Evolutionary conservation across 106 monocot species (phyloP).

Genomic region (Cymbidium sinense): DNA sequence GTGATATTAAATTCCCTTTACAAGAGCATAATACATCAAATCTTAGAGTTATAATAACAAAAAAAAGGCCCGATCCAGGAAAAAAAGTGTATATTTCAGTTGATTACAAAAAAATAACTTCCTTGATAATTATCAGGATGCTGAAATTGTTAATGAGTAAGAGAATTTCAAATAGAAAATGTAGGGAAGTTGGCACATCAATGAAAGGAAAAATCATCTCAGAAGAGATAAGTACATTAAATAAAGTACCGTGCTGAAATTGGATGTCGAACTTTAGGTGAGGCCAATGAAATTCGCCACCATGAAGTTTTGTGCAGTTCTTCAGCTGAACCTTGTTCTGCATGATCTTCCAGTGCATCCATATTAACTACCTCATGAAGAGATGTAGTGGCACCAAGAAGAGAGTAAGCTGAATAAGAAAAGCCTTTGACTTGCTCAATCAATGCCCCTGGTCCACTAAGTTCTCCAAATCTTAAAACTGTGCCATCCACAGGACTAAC

Average conservation of each 20-base stretch:
- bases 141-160: no score
- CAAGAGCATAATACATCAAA: neutral
- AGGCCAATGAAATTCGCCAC: constrained; percentile 75
- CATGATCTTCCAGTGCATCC: constrained; percentile 18
- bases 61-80: neutral
- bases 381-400: constrained; percentile 66
- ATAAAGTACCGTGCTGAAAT: constrained; percentile 12
- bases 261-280: constrained; percentile 54
- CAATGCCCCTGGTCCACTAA: constrained; percentile 59
- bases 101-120: neutral
- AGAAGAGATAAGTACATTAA: neutral
- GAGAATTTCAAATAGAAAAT: no score
- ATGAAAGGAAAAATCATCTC: neutral
- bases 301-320: constrained; percentile 47
- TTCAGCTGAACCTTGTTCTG: constrained; percentile 25
- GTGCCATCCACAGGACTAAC: constrained; percentile 92
- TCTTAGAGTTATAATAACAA: neutral
- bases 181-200: no score
- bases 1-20: neutral
- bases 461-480: constrained; percentile 61
- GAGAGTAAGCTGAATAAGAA: constrained; percentile 86
- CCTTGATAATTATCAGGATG: no score
- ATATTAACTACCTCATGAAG: constrained; percentile 47
- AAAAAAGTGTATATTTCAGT: neutral
- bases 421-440: constrained; percentile 98